phyloP scores from a whole-genome alignment of 1,284 basidiomycete species.

The Apiotrichum sp. region DNA sequence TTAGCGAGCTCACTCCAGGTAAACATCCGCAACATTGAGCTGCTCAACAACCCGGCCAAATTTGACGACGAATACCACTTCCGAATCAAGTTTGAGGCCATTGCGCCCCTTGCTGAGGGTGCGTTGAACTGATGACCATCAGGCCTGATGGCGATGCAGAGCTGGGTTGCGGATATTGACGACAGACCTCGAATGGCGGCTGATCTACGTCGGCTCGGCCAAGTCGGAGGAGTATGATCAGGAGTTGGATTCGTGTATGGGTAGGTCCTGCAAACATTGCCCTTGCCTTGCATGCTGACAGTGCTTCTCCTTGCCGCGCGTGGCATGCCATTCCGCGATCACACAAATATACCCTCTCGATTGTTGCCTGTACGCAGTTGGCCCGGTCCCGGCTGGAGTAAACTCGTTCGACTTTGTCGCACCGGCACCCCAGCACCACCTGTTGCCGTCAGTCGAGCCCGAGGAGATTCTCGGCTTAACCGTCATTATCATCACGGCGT shows the following conservation, averaged over 20 bases:
- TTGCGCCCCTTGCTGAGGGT: conserved; percentile 87
- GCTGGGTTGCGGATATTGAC: background rate
- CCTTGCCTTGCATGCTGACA: background rate
- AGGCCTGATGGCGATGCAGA: background rate
- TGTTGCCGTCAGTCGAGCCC: conserved; percentile 56
- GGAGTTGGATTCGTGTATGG: conserved; percentile 90
- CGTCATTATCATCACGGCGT: conserved; percentile 86
- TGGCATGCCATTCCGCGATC: too few species aligned
- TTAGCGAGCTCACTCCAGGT: conserved; percentile 27
- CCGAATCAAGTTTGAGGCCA: conserved; percentile 96
- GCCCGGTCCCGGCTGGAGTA: conserved; percentile 87
- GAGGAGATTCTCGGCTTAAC: conserved; percentile 70
- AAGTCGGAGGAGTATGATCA: conserved; percentile 88
- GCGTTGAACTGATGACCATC: conserved; percentile 18
- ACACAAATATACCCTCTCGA: background rate
- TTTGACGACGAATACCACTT: conserved; percentile 90
- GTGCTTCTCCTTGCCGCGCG: background rate
- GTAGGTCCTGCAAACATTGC: conserved; percentile 27
- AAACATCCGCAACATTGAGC: conserved; percentile 55
- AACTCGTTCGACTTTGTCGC: conserved; percentile 96
- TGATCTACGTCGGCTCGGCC: conserved; percentile 95
- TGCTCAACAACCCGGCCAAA: conserved; percentile 86
- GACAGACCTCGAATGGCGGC: conserved; percentile 90
- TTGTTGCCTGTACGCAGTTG: conserved; percentile 51
- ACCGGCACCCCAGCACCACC: conserved; percentile 60